Evolutionary conservation across 768 basidiomycete species (phyloP), one percentile per base, ranked within the genome.

Genomic region (Mycena floridula): DNA sequence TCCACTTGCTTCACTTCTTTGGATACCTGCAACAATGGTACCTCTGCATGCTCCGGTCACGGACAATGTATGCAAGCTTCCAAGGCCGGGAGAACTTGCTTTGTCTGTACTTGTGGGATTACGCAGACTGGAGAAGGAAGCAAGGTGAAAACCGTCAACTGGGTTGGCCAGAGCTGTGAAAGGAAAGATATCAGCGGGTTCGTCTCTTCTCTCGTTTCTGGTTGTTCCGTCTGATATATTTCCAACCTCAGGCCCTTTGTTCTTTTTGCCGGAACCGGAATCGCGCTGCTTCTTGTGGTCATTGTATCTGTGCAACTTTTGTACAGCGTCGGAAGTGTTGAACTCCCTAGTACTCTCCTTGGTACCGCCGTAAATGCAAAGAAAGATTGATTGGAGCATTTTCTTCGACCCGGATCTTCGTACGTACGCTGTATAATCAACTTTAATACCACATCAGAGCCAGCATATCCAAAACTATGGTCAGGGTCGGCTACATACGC

Each of bases 141-240:
- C 21, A 73, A 79, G n/a, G 59, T 66, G 23, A 72, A 79, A 58
- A 78, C 72, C 3, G 74, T 81, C 49, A 63, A 61, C 25, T 92
- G 89, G 89, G 88, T 74, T 1, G 89, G 89, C 4, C 72, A 75
- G 42, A 76, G 69, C 50, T 92, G 89, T 52, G 80, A 90, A 68
- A 74, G 81, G 50, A 81, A 79, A 62, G 89, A 92, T 56, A 65
- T 91, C 39, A 89, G 85, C 69, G 79, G 77, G 89, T 89, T 55
- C 49, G 85, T 78, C 12, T 25, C 23, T 30, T 36, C 6, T 40
- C n/a, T 35, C 20, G 22, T 2, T n/a, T 28, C 13, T 7, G 7
- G n/a, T 45, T 48, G 43, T 18, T 23, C 24, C 46, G 36, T 25
- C 48, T 30, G n/a, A 30, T 11, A 27, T 48, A 26, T 39, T 16